Evolutionary conservation across 768 basidiomycete species (phyloP), one percentile per base, ranked within the genome.

Genomic region (Nidularia pulvinata): DNA sequence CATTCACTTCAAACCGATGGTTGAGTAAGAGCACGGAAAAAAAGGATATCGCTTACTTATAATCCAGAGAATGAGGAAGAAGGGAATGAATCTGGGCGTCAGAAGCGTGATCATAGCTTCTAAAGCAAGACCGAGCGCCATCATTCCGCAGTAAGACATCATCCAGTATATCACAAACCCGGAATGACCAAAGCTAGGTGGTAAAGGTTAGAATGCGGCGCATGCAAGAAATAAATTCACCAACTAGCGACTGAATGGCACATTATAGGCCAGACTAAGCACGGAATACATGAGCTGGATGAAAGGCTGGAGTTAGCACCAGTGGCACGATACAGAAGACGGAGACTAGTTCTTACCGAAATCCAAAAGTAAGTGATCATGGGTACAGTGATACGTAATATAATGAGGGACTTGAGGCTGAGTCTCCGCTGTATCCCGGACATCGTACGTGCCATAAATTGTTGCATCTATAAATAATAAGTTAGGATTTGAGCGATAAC

Each of bases 81-180:
- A 76, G 0, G 83, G 74, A 11, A 86, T 65, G 54, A 80, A 80
- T 52, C 71, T 69, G 10, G 65, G 6, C 1, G 83, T 86, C 49
- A 89, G 61, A 10, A 88, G 60, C 2, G 81, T 83, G 37, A 86
- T 64, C 65, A 85, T 64, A 4, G 85, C 65, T 56, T 89, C 87
- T 11, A 88, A 55, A 0, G 84, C 84, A 6, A 88, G 69, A 6
- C 87, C 86, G 37, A 83, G 67, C 0, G 84, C 72, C 6, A 75
- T 61, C 85, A 87, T 88, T 37, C 73, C 78, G 36, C 71, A 37
- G 72, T 76, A 86, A 53, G 79, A 80, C 56, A 85, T 67, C 82
- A 86, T 84, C 86, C 86, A 88, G 60, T 82, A 86, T 30, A 86
- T 69, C 36, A 86, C 56, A 57, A 88, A 84, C 0, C 86, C 86